These are phyloP conservation scores for Candida parachauliodes DNA, from an alignment of 805 yeast species.

Conservation along the genomic window DNA sequence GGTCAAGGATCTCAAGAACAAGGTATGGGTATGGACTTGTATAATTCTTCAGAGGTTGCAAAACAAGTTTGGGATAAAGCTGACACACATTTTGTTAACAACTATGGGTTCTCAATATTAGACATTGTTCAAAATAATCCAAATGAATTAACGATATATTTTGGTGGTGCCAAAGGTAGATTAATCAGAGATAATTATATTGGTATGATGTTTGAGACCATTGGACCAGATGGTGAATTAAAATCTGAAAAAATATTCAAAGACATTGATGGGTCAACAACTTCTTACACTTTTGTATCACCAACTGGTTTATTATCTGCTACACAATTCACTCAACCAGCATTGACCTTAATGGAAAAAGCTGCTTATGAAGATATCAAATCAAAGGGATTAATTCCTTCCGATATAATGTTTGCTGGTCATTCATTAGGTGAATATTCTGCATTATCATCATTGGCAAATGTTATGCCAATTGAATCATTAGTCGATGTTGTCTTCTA, in stretches of 20 bases:
- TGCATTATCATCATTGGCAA: conserved; percentile 94
- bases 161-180: conserved; percentile 98
- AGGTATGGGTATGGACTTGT: conserved; percentile 99
- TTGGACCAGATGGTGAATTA: conserved; percentile 77
- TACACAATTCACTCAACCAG: conserved; percentile 99
- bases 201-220: conserved; percentile 96
- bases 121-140: conserved; percentile 96
- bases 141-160: conserved; percentile 89
- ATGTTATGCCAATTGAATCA: conserved; percentile 97
- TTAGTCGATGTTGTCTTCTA: conserved; percentile 97
- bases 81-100: conserved; percentile 83
- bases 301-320: conserved; percentile 96
- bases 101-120: conserved; percentile 95
- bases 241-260: conserved; percentile 94
- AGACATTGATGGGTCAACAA: conserved; percentile 75
- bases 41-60: conserved; percentile 87
- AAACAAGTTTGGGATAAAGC: conserved; percentile 97
- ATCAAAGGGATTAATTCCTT: conserved; percentile 91
- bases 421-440: conserved; percentile 99
- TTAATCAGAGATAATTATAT: conserved; percentile 90
- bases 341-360: conserved; percentile 98
- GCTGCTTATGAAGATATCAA: conserved; percentile 98
- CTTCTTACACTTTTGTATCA: conserved; percentile 83
- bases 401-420: conserved; percentile 94
- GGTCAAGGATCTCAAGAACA: conserved; percentile 99